These are phyloP conservation scores for Letharia lupina DNA, from an alignment of 495 filamentous ascomycete genomes.

Conservation along the genomic window DNA sequence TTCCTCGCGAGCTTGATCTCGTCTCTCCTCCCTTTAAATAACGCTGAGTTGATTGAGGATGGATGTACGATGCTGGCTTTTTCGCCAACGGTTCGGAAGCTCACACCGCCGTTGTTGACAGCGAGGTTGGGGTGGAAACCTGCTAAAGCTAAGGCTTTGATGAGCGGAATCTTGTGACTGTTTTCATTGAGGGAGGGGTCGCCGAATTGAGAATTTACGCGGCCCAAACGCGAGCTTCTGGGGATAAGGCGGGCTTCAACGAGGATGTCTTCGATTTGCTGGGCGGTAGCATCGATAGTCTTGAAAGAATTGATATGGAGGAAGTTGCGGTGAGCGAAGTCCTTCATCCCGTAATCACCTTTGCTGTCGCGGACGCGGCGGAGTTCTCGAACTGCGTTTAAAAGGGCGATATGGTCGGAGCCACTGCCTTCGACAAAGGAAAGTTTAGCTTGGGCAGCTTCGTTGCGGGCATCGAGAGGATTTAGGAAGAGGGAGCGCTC, in stretches of 20 bases:
- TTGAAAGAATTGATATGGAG: slow-evolving; percentile 36
- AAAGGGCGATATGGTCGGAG: slow-evolving; percentile 46
- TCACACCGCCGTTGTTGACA: slow-evolving; percentile 28
- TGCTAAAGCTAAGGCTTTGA: slow-evolving; percentile 43
- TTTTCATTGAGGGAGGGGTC: slow-evolving; percentile 42
- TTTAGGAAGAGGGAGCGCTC: slow-evolving; percentile 39
- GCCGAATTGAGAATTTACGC: slow-evolving; percentile 34
- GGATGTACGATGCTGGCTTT: slow-evolving; percentile 39
- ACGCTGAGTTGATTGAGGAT: slow-evolving; percentile 33
- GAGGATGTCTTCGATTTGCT: slow-evolving; percentile 41
- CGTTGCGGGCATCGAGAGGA: slow-evolving; percentile 28
- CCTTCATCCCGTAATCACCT: slow-evolving; percentile 26
- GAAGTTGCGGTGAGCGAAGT: slow-evolving; percentile 33
- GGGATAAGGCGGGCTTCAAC: slow-evolving; percentile 38
- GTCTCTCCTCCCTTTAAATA: slow-evolving; percentile 10
- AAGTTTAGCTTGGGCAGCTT: slow-evolving; percentile 29
- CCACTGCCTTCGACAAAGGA: slow-evolving; percentile 35
- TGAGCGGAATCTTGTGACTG: slow-evolving; percentile 37
- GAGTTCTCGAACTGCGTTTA: slow-evolving; percentile 44
- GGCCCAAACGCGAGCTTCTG: slow-evolving; percentile 22
- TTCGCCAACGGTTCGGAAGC: slow-evolving; percentile 35
- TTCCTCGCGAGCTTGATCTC: slow-evolving; percentile 11
- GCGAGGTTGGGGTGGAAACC: slow-evolving; percentile 45
- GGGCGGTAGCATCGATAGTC: slow-evolving; percentile 35
- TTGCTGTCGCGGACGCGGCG: slow-evolving; percentile 30